phyloP scores from a whole-genome alignment of 108 stramenopile genomes.

The Tribonema minus region DNA sequence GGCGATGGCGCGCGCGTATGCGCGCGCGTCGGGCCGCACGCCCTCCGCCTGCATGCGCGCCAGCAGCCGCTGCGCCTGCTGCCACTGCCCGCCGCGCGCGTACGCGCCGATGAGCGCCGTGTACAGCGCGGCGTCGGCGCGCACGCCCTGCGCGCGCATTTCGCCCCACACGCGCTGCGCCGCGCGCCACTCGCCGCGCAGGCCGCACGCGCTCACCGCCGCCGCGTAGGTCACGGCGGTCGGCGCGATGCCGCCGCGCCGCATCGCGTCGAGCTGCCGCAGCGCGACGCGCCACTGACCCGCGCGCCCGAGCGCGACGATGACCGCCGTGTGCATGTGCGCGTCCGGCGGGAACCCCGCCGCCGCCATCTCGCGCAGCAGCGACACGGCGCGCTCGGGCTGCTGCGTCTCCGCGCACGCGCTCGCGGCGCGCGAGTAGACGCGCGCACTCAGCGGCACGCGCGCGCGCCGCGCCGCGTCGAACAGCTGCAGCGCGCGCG shows the following conservation, averaged over 20 bases:
- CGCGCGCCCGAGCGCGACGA: too few species aligned
- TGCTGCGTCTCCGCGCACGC: slow-evolving; percentile 7
- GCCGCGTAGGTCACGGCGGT: slow-evolving; percentile 2
- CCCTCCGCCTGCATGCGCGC: too few species aligned
- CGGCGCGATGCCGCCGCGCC: background rate
- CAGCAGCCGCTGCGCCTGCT: too few species aligned
- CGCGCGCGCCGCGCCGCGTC: slow-evolving; percentile 12
- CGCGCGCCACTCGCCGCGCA: too few species aligned
- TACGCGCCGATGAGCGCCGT: too few species aligned
- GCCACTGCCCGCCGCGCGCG: too few species aligned
- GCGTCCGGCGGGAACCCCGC: background rate
- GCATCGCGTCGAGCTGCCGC: slow-evolving; percentile 8
- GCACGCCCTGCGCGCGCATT: background rate
- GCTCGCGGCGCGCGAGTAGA: too few species aligned
- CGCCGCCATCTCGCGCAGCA: slow-evolving; percentile 21
- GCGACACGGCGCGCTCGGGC: slow-evolving; percentile 18
- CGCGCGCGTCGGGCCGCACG: too few species aligned
- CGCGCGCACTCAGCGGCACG: slow-evolving; percentile 4
- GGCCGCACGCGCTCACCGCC: too few species aligned
- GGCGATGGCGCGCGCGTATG: slow-evolving; percentile 6
- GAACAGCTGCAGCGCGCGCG: slow-evolving; percentile 19
- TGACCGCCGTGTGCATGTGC: too few species aligned
- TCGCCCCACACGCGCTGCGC: too few species aligned
- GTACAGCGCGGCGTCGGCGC: background rate
- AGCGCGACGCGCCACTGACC: slow-evolving; percentile 20